Percentiles rank a stretch among this genome's conserved stretches.
phyloP scores from a whole-genome alignment of 805 yeast species.

The Geotrichum ghanense region DNA sequence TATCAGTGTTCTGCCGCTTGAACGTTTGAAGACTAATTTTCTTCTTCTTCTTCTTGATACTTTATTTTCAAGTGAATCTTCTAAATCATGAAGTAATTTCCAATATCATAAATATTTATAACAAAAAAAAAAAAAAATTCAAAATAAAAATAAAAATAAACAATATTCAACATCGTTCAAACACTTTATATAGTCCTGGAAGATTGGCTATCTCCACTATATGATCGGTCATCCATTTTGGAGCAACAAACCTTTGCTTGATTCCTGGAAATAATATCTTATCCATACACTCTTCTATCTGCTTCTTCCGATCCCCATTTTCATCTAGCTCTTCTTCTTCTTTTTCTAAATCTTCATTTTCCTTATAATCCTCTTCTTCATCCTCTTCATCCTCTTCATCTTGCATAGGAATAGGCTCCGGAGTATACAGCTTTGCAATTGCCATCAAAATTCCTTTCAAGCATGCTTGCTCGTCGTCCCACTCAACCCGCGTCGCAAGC shows the following conservation, averaged over 20 bases:
- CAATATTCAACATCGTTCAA: constrained; percentile 76
- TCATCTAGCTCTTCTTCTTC: constrained; percentile 17
- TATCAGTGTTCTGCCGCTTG: no score
- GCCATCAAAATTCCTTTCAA: constrained; percentile 53
- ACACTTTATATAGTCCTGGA: constrained; percentile 83
- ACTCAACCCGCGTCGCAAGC: constrained; percentile 48
- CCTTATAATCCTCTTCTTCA: background rate
- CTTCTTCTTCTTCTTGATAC: no score
- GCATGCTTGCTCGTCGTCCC: constrained; percentile 59
- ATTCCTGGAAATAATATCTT: constrained; percentile 53
- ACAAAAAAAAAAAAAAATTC: no score
- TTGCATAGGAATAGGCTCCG: constrained; percentile 36
- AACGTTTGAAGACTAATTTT: no score
- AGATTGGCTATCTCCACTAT: constrained; percentile 80
- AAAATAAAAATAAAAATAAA: no score
- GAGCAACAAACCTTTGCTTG: constrained; percentile 53
- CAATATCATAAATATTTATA: no score
- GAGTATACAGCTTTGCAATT: constrained; percentile 62
- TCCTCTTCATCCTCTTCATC: constrained; percentile 11
- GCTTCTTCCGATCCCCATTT: constrained; percentile 19
- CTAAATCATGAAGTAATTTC: no score
- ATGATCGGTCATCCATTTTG: constrained; percentile 37
- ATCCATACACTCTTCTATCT: constrained; percentile 36
- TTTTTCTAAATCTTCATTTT: constrained; percentile 17
- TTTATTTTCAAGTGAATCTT: no score